Conservation (phyloP, 768 basidiomycete species). For the Sporobolomyces pararoseus region DNA sequence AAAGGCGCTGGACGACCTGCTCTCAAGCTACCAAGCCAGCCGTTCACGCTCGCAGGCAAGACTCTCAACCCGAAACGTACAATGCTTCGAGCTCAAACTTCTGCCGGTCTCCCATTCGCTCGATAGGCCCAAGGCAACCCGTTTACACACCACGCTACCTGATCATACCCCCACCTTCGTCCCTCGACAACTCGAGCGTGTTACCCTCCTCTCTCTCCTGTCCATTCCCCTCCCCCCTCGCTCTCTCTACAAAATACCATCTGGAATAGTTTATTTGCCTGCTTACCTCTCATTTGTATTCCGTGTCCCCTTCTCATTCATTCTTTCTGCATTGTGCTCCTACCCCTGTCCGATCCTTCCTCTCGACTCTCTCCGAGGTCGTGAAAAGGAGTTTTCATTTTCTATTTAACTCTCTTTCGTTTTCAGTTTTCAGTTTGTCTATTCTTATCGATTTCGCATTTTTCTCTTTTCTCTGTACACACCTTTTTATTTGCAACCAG, state of each 20-base stretch:
- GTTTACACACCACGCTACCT: no score
- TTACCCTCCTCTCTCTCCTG: neutral
- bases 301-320: neutral
- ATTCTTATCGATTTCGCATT: no score
- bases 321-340: neutral
- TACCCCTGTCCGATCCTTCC: neutral
- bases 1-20: conserved; percentile 25
- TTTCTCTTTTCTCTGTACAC: no score
- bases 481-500: no score
- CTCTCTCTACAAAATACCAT: neutral
- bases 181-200: no score
- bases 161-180: no score
- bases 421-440: no score
- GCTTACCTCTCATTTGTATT: neutral
- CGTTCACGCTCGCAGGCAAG: conserved; percentile 2
- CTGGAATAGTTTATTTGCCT: neutral
- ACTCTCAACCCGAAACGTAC: neutral
- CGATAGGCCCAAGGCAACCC: no score
- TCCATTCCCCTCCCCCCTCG: neutral
- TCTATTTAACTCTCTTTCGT: neutral
- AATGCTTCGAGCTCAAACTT: conserved; percentile 20
- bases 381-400: neutral
- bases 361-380: neutral
- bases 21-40: conserved; percentile 21
- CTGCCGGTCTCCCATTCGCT: conserved; percentile 13